phyloP scores from a whole-genome alignment of 345 rosid species.

The Aurinia saxatilis region DNA sequence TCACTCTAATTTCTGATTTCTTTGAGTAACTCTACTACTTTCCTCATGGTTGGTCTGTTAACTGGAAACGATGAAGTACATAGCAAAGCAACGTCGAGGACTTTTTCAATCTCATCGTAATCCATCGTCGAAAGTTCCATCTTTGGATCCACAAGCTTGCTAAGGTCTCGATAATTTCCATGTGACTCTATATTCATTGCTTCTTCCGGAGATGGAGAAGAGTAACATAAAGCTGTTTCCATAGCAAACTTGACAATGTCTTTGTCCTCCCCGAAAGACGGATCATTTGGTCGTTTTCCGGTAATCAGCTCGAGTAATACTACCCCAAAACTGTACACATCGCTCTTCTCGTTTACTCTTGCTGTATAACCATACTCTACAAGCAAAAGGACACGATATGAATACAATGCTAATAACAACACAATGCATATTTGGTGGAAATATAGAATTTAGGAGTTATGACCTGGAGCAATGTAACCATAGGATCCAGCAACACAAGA shows the following conservation, averaged over 20 bases:
- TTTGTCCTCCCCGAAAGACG: constrained; percentile 46
- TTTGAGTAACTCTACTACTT: constrained; percentile 62
- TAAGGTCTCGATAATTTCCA: constrained; percentile 7
- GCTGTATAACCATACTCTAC: constrained; percentile 59
- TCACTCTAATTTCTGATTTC: constrained; percentile 23
- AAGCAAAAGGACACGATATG: not conserved
- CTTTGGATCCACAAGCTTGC: constrained; percentile 41
- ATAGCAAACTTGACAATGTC: constrained; percentile 52
- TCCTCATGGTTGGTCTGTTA: constrained; percentile 64
- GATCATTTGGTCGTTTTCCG: constrained; percentile 57
- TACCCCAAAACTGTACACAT: constrained; percentile 69
- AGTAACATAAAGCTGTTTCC: constrained; percentile 27
- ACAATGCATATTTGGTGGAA: not conserved
- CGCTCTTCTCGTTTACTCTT: constrained; percentile 33
- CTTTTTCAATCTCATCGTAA: constrained; percentile 45
- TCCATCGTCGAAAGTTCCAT: constrained; percentile 32
- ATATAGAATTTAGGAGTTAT: not conserved
- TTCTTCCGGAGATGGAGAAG: not conserved
- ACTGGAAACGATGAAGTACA: constrained; percentile 50
- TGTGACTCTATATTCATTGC: not conserved
- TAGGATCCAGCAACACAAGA: constrained; percentile 59
- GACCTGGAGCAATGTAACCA: constrained; percentile 87
- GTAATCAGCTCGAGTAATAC: constrained; percentile 57
- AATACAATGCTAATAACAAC: not conserved
- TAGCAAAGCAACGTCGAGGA: constrained; percentile 43